phyloP scores from a whole-genome alignment of 208 protist species.

The Trypanosoma platydactyli region DNA sequence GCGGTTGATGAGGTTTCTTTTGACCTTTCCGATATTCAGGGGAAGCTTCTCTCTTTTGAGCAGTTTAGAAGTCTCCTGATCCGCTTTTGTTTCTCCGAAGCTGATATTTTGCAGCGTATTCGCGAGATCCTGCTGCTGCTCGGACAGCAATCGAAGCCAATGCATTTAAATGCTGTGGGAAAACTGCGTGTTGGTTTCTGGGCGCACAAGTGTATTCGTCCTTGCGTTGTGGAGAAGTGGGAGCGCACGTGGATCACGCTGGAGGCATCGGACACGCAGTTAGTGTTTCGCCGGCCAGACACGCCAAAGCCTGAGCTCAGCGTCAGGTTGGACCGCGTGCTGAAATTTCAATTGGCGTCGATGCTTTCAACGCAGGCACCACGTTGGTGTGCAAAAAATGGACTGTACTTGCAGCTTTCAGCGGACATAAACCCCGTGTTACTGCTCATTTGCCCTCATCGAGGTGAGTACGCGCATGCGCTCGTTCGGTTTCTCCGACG shows the following conservation, averaged over 20 bases:
- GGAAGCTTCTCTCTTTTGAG: slow-evolving; percentile 15
- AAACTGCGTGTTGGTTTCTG: slow-evolving; percentile 54
- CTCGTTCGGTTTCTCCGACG: slow-evolving; percentile 29
- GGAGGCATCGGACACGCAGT: slow-evolving; percentile 7
- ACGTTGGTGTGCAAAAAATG: slow-evolving; percentile 39
- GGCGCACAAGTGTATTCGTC: slow-evolving; percentile 49
- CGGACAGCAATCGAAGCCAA: not conserved
- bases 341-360: slow-evolving; percentile 19
- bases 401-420: slow-evolving; percentile 47
- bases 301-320: slow-evolving; percentile 17
- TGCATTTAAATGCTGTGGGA: slow-evolving; percentile 1
- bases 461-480: slow-evolving; percentile 26
- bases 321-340: slow-evolving; percentile 27
- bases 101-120: not conserved
- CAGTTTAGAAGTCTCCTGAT: slow-evolving; percentile 1
- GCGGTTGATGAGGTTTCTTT: not conserved
- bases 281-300: slow-evolving; percentile 32
- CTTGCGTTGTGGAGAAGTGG: slow-evolving; percentile 47
- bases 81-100: slow-evolving; percentile 2
- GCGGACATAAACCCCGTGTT: slow-evolving; percentile 35
- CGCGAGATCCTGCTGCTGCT: not conserved
- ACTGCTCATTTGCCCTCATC: slow-evolving; percentile 51
- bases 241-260: slow-evolving; percentile 53
- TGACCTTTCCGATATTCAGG: not conserved
- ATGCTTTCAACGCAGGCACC: slow-evolving; percentile 37